Conservation (phyloP, 257 asterid genomes). For the Solanum appendiculatum region DNA sequence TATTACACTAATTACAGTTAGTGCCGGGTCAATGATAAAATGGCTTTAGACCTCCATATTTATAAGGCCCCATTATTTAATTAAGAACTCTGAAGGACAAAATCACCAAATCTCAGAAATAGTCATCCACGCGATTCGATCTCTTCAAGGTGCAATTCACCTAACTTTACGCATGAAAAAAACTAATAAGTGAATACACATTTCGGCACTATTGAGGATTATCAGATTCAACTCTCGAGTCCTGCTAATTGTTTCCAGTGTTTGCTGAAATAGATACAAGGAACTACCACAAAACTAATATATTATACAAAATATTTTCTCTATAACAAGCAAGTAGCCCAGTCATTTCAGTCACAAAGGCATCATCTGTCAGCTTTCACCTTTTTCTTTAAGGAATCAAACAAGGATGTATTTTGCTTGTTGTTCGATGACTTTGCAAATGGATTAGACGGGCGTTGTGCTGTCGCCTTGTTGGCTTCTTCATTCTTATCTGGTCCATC, state of each 20-base stretch:
- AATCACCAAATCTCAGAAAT: not conserved
- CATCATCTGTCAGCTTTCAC: conserved; percentile 1
- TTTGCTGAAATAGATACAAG: not conserved
- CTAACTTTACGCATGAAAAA: not conserved
- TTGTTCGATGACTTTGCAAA: conserved; percentile 59
- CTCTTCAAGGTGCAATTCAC: not conserved
- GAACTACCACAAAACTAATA: not conserved
- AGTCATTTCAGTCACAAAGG: not conserved
- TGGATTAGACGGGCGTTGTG: conserved; percentile 66
- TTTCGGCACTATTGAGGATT: not conserved
- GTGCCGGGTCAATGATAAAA: not conserved
- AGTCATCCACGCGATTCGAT: not conserved
- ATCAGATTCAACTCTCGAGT: not conserved
- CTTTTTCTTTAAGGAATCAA: conserved; percentile 70
- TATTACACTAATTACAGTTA: not conserved
- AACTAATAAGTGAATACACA: not conserved
- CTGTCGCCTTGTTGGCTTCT: conserved; percentile 15
- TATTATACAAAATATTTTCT: not conserved
- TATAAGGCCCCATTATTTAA: not conserved
- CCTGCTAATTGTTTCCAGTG: not conserved
- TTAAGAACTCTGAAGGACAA: not conserved
- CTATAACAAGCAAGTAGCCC: not conserved
- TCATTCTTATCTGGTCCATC: not conserved
- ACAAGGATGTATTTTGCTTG: conserved; percentile 44
- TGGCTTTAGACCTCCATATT: not conserved